Evolutionary conservation across 495 filamentous ascomycete genomes (phyloP).

Genomic region (Hamigera avellanea): DNA sequence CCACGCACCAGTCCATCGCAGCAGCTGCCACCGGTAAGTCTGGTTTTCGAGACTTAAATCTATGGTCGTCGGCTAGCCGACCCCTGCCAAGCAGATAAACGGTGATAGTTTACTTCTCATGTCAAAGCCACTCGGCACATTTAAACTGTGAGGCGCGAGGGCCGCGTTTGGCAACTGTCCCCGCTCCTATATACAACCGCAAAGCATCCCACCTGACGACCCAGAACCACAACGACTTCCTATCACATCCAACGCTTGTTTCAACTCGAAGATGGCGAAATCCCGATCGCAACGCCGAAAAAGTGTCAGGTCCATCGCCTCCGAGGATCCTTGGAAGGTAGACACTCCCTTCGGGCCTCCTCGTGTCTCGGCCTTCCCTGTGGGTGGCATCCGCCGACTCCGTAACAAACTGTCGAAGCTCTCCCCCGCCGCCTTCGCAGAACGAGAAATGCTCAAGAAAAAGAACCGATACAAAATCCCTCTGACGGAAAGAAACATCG

Average conservation of each 20-base stretch:
- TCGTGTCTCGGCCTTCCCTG: constrained; percentile 17
- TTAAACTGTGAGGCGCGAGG: not conserved
- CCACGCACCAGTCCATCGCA: too few relatives aligned
- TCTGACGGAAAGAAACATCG: constrained; percentile 32
- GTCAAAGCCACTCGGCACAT: not conserved
- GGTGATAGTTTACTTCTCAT: too few relatives aligned
- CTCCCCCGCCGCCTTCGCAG: constrained; percentile 24
- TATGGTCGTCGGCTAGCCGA: too few relatives aligned
- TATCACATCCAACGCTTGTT: not conserved
- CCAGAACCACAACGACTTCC: not conserved
- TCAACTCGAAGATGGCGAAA: constrained; percentile 15
- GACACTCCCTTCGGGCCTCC: constrained; percentile 31
- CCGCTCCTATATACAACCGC: not conserved
- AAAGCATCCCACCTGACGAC: not conserved
- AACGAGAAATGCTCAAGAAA: constrained; percentile 28
- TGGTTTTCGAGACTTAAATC: too few relatives aligned
- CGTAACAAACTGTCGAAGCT: constrained; percentile 27
- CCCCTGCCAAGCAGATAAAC: not conserved
- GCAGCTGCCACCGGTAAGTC: too few relatives aligned
- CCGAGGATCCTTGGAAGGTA: constrained; percentile 23
- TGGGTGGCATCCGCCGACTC: constrained; percentile 23
- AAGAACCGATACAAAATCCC: constrained; percentile 31
- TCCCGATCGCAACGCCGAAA: constrained; percentile 15
- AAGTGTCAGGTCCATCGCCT: constrained; percentile 13
- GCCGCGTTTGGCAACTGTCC: not conserved